These are phyloP conservation scores for Pulveroboletus ravenelii DNA, from an alignment of 768 basidiomycete species.

Conservation along the genomic window DNA sequence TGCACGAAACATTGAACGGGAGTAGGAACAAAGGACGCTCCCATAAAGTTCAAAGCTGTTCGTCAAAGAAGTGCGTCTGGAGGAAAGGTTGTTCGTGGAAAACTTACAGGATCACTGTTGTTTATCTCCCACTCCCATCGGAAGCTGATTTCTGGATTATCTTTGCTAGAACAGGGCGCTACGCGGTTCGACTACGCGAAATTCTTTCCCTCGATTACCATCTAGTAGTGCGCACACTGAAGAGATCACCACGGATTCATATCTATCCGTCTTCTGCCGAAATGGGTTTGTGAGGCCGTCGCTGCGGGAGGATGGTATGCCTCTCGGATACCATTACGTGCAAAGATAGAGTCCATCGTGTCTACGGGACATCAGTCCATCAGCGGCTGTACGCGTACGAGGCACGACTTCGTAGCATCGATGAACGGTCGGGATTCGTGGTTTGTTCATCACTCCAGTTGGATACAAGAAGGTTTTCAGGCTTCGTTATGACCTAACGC, in stretches of 20 bases:
- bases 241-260: background rate
- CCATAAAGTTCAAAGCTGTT: background rate
- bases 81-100: conserved; percentile 15
- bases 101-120: background rate
- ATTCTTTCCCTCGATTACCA: background rate
- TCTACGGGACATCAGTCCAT: background rate
- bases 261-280: background rate
- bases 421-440: background rate
- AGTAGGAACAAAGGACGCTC: too few species aligned
- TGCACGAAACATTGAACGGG: too few species aligned
- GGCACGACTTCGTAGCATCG: background rate
- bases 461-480: background rate
- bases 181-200: background rate
- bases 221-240: background rate
- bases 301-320: background rate
- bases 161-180: too few species aligned
- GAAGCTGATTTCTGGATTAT: background rate
- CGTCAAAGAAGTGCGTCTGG: conserved; percentile 2
- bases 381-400: background rate
- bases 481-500: background rate
- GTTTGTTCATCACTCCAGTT: background rate
- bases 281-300: background rate
- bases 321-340: background rate
- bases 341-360: background rate
- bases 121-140: background rate